Evolutionary conservation across 768 basidiomycete genomes (phyloP).

Genomic region (Pleurotus eryngii): DNA sequence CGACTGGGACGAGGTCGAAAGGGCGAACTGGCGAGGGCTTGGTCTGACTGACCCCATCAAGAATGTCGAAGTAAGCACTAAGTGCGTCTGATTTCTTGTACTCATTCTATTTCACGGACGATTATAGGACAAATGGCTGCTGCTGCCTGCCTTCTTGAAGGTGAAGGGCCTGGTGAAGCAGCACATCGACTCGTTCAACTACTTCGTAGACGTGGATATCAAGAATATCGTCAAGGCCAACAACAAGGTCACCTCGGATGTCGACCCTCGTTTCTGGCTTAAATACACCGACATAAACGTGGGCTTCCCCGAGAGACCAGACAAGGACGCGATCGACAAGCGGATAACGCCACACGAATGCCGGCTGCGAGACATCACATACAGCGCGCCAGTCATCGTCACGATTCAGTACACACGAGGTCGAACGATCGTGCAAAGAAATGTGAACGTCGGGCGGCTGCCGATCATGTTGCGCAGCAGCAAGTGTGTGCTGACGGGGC

Average conservation of each 20-base stretch:
- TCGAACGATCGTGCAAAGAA: conserved; percentile 81
- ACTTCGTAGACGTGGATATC: conserved; percentile 96
- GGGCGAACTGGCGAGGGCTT: conserved; percentile 68
- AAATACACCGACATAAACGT: conserved; percentile 96
- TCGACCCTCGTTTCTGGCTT: conserved; percentile 95
- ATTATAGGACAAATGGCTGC: conserved; percentile 93
- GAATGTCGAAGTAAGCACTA: conserved; percentile 73
- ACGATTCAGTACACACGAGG: conserved; percentile 95
- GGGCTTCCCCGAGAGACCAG: conserved; percentile 87
- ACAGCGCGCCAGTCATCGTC: conserved; percentile 89
- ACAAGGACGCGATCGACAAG: conserved; percentile 73
- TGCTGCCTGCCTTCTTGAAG: conserved; percentile 93
- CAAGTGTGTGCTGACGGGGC: conserved; percentile 86
- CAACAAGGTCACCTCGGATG: conserved; percentile 91
- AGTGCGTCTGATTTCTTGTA: background rate
- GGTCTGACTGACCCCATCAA: conserved; percentile 89
- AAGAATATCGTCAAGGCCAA: conserved; percentile 95
- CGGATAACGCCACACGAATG: conserved; percentile 96
- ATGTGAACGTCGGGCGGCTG: conserved; percentile 84
- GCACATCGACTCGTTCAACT: conserved; percentile 98
- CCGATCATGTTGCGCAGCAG: conserved; percentile 97
- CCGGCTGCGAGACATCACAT: conserved; percentile 91
- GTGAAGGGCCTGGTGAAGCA: conserved; percentile 99
- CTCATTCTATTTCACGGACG: conserved; percentile 7
- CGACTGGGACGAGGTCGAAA: conserved; percentile 59